Evolutionary conservation across 1,284 basidiomycete genomes (phyloP), one percentile per base, ranked within the genome.

Genomic region (Ganoderma resinaceum): DNA sequence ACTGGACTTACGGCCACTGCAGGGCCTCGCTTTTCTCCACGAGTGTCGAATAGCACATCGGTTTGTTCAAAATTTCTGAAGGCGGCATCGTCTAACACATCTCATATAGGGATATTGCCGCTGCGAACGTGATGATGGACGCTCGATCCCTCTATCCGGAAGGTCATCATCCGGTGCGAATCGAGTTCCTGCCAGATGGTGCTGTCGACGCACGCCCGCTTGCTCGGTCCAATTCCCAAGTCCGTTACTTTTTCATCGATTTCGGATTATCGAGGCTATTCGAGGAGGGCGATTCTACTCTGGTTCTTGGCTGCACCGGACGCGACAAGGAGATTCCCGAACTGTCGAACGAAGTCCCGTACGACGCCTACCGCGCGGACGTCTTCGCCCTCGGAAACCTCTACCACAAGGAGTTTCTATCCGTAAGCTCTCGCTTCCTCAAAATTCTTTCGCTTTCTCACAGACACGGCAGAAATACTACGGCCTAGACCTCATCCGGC

Each of bases 281-380:
- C 38, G 29, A 58, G 2, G 60, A 49, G 5, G 72, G 69, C 0
- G 61, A 62, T 1, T 52, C 73, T 4, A 49, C 65, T 3, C 40
- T 61, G 1, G 74, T 68, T 2, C 37, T 73, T 18, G 73, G 73
- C 0, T 62, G 40, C 1, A 37, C 66, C 11, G 78, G 78, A 0
- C 62, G 75, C 12, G 76, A 79, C 52, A 63, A 71, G 38, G 70
- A 75, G 0, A 73, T 76, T 0, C 79, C 80, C 0, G 79, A 80
- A 46, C 66, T 80, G 0, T 78, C 76, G 0, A 46, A 63, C 2
- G 62, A 55, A 5, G 63, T 70, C 0, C 77, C 78, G 0, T 79
- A 79, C 65, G 74, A 80, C 62, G 72, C 78, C 0, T 79, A 77
- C 68, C 71, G 74, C 53, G 72, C 76, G 4, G 78, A 80, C 55